A percentile compares a stretch with the other conserved stretches of the same genome.
Conservation (phyloP, 192 early-diverging fungal species). For the Coemansia asiatica region DNA sequence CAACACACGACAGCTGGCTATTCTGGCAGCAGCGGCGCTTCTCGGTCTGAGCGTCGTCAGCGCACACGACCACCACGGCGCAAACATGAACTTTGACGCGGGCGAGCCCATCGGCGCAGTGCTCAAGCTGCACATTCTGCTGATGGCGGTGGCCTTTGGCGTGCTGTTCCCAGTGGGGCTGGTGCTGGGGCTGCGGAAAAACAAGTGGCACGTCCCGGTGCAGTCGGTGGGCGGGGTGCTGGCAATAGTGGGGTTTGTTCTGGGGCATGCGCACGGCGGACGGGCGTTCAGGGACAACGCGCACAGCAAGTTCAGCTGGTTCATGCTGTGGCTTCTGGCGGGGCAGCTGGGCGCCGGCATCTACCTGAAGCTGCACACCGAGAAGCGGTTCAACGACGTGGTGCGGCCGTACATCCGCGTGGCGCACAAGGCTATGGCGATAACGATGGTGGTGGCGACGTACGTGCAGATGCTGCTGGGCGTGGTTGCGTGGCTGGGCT, state of each 20-base stretch:
- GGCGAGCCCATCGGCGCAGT: constrained; percentile 50
- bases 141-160: constrained; percentile 54
- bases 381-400: constrained; percentile 56
- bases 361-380: constrained; percentile 64
- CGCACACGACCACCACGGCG: constrained; percentile 50
- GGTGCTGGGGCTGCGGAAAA: constrained; percentile 59
- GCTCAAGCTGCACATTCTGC: constrained; percentile 47
- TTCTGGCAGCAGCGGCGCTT: constrained; percentile 2
- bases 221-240: constrained; percentile 55
- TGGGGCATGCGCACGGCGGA: constrained; percentile 64
- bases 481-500: constrained; percentile 63
- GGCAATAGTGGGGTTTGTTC: constrained; percentile 57
- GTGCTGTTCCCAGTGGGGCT: constrained; percentile 55
- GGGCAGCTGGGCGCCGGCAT: constrained; percentile 58
- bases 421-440: constrained; percentile 58
- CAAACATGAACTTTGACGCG: constrained; percentile 52
- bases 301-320: constrained; percentile 63
- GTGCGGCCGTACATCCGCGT: constrained; percentile 55
- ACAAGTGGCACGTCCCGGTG: constrained; percentile 64
- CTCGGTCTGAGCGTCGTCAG: neutral
- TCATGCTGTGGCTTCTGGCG: constrained; percentile 59
- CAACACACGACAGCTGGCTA: constrained; percentile 2
- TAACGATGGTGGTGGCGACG: constrained; percentile 56
- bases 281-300: constrained; percentile 65
- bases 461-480: constrained; percentile 68